phyloP scores from a whole-genome alignment of 139 green algal species.

The Zygnema cylindricum region DNA sequence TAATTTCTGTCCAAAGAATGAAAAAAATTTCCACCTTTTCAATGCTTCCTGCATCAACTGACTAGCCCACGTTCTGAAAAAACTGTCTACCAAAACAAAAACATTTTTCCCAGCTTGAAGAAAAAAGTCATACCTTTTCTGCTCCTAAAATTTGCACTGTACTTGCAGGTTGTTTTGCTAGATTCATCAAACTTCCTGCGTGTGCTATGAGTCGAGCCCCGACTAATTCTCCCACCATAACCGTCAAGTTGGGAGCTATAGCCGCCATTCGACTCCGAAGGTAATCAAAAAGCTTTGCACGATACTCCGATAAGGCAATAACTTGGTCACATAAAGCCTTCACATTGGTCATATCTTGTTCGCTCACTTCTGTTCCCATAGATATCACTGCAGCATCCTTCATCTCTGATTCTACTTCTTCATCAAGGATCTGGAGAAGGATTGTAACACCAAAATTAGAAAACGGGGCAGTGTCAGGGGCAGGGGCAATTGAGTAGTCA shows the following conservation, averaged over 20 bases:
- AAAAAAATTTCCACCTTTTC: too few relatives aligned
- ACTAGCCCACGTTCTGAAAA: too few relatives aligned
- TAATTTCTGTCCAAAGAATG: too few relatives aligned
- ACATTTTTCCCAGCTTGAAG: too few relatives aligned
- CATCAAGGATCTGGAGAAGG: slow-evolving; percentile 71
- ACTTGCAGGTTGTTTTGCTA: slow-evolving; percentile 94
- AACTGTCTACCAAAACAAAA: too few relatives aligned
- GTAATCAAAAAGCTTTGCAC: slow-evolving; percentile 96
- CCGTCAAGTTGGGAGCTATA: slow-evolving; percentile 96
- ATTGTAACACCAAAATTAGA: too few relatives aligned
- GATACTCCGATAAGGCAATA: slow-evolving; percentile 94
- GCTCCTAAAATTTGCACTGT: slow-evolving; percentile 97
- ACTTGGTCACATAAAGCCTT: slow-evolving; percentile 91
- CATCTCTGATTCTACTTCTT: slow-evolving; percentile 89
- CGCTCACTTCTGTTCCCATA: slow-evolving; percentile 97
- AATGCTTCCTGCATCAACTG: too few relatives aligned
- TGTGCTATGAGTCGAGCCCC: slow-evolving; percentile 96
- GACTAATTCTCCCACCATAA: slow-evolving; percentile 98
- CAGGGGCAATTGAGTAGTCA: too few relatives aligned
- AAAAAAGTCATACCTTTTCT: slow-evolving; percentile 87
- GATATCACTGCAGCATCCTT: slow-evolving; percentile 93
- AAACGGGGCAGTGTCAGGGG: too few relatives aligned
- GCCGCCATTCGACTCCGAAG: slow-evolving; percentile 90
- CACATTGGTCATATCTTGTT: slow-evolving; percentile 92
- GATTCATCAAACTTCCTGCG: slow-evolving; percentile 91